Evolutionary conservation across 768 basidiomycete species (phyloP).

Genomic region (Sistotremastrum niveocremeum): DNA sequence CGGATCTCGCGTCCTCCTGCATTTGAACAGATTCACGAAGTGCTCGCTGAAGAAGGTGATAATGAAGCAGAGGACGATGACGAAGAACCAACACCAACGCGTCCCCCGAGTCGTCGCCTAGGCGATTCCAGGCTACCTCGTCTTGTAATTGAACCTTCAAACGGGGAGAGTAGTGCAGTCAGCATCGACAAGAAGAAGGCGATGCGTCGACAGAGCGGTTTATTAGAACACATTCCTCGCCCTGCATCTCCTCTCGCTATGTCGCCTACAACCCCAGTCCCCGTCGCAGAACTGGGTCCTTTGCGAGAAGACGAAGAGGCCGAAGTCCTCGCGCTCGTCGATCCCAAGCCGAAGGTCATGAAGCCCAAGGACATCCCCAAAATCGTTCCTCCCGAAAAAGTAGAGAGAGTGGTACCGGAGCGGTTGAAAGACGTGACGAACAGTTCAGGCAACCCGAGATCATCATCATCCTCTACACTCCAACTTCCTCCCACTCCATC

Average conservation of each 20-base stretch:
- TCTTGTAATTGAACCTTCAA: conserved; percentile 21
- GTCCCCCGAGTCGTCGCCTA: conserved; percentile 32
- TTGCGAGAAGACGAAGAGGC: no score
- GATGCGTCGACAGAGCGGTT: conserved; percentile 18
- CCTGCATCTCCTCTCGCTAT: conserved; percentile 7
- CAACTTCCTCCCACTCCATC: no score
- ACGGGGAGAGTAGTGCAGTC: no score
- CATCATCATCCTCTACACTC: no score
- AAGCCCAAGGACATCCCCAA: no score
- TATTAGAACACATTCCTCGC: conserved; percentile 21
- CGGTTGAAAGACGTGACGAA: no score
- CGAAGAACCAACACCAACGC: conserved; percentile 24
- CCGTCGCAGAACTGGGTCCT: conserved; percentile 9
- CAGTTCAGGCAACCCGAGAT: no score
- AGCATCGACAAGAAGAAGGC: no score
- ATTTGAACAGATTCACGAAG: conserved; percentile 44
- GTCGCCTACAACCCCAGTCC: conserved; percentile 4
- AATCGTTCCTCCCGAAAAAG: no score
- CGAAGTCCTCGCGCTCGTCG: no score
- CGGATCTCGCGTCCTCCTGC: conserved; percentile 31
- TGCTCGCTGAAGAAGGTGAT: conserved; percentile 28
- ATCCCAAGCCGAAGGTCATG: no score
- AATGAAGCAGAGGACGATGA: conserved; percentile 23
- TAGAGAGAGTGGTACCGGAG: no score
- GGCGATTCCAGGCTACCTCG: conserved; percentile 22